Conservation (phyloP, 2,329 filamentous ascomycete species). For the Penicillium sp. region DNA sequence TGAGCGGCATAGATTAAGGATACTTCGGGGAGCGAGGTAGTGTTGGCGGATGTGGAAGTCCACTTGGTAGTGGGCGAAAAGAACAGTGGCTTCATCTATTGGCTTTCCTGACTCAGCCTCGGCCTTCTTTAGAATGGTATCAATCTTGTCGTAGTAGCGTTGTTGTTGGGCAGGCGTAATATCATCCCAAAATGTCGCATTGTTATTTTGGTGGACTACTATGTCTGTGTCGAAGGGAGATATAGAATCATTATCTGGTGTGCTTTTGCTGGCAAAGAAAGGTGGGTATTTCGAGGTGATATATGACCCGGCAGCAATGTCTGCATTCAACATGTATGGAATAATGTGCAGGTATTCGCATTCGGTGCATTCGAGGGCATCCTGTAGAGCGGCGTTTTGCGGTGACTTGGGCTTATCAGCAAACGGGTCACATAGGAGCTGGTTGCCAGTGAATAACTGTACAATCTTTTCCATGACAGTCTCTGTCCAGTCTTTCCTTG, state of each 20-base stretch:
- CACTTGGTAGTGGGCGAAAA: constrained; percentile 32
- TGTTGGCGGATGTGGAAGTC: constrained; percentile 39
- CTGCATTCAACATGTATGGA: constrained; percentile 19
- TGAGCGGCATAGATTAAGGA: constrained; percentile 33
- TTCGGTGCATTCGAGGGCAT: constrained; percentile 29
- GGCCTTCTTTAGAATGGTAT: constrained; percentile 13
- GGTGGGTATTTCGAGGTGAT: constrained; percentile 20
- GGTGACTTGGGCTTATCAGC: not conserved
- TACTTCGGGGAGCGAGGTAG: constrained; percentile 23
- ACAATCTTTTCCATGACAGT: not conserved
- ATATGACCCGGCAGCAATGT: constrained; percentile 22
- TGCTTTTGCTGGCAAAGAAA: constrained; percentile 15
- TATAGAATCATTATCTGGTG: constrained; percentile 11
- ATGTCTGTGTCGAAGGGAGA: constrained; percentile 13
- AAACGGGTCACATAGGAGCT: no score
- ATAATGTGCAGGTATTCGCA: constrained; percentile 19
- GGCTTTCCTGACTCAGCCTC: not conserved
- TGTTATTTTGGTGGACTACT: not conserved
- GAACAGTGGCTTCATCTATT: constrained; percentile 15
- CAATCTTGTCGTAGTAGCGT: constrained; percentile 20
- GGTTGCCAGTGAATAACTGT: not conserved
- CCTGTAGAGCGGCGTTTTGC: constrained; percentile 18
- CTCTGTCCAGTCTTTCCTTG: not conserved
- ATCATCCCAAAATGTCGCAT: constrained; percentile 17
- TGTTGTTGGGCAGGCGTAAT: constrained; percentile 15